phyloP scores from a whole-genome alignment of 2,329 filamentous ascomycete genomes.

The Talaromyces verruculosus region DNA sequence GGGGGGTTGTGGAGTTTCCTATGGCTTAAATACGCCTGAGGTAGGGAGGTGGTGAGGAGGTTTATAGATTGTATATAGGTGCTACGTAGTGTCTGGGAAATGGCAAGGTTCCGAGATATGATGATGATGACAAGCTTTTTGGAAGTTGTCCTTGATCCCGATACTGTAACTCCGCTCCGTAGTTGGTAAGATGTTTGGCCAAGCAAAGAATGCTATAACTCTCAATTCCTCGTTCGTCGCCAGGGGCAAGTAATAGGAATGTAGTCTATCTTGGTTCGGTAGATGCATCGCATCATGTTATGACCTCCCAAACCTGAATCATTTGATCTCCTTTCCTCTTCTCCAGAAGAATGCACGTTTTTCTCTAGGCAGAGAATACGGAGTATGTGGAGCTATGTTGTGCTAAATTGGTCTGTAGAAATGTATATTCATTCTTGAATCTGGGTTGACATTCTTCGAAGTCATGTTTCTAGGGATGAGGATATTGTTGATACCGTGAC shows the following conservation, averaged over 20 bases:
- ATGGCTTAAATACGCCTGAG: not conserved
- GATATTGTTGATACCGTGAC: not conserved
- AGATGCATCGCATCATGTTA: not conserved
- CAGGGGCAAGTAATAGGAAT: not conserved
- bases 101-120: not conserved
- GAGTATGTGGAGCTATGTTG: not conserved
- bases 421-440: not conserved
- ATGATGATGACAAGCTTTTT: too few relatives aligned
- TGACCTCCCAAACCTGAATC: not conserved
- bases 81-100: too few relatives aligned
- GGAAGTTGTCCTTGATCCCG: not conserved
- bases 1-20: conserved; percentile 41
- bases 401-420: not conserved
- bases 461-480: not conserved
- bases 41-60: not conserved
- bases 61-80: not conserved
- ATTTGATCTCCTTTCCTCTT: not conserved
- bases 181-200: not conserved
- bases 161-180: too few relatives aligned
- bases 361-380: not conserved
- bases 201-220: not conserved
- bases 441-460: not conserved
- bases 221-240: not conserved
- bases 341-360: conserved; percentile 5
- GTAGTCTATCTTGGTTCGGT: not conserved